A percentile compares a stretch with the other conserved stretches of the same genome.
phyloP scores from a whole-genome alignment of 2,329 filamentous ascomycete genomes.

The Fusarium luffae region DNA sequence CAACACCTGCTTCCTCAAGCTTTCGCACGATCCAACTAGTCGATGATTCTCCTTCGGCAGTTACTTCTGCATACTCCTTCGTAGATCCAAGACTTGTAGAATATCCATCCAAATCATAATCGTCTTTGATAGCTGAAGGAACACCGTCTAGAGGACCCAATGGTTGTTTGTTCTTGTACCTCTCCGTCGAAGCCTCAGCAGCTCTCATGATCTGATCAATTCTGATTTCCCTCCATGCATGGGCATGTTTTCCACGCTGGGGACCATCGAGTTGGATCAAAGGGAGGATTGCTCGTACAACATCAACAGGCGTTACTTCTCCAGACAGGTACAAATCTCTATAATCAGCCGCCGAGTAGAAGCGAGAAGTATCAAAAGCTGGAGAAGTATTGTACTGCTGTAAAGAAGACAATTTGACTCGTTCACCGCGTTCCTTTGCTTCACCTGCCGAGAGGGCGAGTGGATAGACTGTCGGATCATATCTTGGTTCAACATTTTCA shows the following conservation, averaged over 20 bases:
- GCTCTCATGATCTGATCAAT: slow-evolving; percentile 55
- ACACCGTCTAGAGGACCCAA: slow-evolving; percentile 77
- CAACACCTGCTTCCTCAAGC: slow-evolving; percentile 75
- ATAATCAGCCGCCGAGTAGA: slow-evolving; percentile 58
- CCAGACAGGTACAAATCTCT: slow-evolving; percentile 58
- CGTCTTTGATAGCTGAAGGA: slow-evolving; percentile 80
- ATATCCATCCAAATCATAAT: slow-evolving; percentile 81
- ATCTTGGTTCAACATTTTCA: slow-evolving; percentile 61
- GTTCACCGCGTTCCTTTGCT: slow-evolving; percentile 23
- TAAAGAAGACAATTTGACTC: not conserved
- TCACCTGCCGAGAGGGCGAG: slow-evolving; percentile 58
- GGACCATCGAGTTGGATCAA: slow-evolving; percentile 56
- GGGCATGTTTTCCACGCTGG: slow-evolving; percentile 54
- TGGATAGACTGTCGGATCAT: slow-evolving; percentile 60
- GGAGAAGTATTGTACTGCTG: not conserved
- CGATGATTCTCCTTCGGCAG: slow-evolving; percentile 49
- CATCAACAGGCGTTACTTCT: slow-evolving; percentile 58
- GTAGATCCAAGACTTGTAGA: slow-evolving; percentile 71
- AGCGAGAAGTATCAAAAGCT: slow-evolving; percentile 52
- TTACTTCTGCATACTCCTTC: slow-evolving; percentile 66
- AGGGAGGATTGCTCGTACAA: slow-evolving; percentile 58
- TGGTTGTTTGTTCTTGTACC: slow-evolving; percentile 65
- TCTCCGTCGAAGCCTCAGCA: slow-evolving; percentile 57
- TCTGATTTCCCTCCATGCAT: slow-evolving; percentile 59
- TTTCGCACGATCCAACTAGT: slow-evolving; percentile 79